Base-by-base conservation (phyloP, 371 early-diverging fungal genomes). In the Choanephora cucurbitarum region DNA sequence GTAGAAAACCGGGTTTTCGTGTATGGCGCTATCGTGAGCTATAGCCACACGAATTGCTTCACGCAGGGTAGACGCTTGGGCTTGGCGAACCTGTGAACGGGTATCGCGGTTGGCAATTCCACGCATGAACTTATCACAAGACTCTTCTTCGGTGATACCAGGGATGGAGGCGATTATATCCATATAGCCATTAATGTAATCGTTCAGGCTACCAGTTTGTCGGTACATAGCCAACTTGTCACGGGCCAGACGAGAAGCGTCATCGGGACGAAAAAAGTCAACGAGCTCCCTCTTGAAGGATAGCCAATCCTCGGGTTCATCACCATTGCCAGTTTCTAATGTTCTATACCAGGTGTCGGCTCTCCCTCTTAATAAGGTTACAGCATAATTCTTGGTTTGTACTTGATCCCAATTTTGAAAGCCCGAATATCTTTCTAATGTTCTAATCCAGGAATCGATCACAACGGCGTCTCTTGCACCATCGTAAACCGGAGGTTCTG, bases 51-150 rank as follows among this genome's bases (percentile, higher is more conserved):
- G n/a, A 10, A 40, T 40, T 3, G 40, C 40, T 40, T 5, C 17
- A 3, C 17, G 3, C 3, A 40, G 17, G 11, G 40, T 40, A 10
- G 17, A 3, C 4, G 40, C 40, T 40, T 40, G 17, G 3, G n/a
- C 17, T 17, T 28, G 28, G 3, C 28, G 28, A 7, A 7, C 28
- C 7, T 28, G 28, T 14, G 46, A 22, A 3, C 14, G 22, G 24
- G 15, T 46, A 46, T 24, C 11, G 9, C 31, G 14, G 4, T 22
- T n/a, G 1, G 14, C 14, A 4, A 48, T 5, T 15, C 49, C 49
- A 7, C 49, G 32, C 32, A 48, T 48, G 17, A 48, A 48, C 17
- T 19, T 48, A 48, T 48, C 49, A 17, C 34, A 48, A 10, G 17
- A 14, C 17, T 48, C 49, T 1, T 48, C 49, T 17, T 48, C 49